A percentile compares a stretch with the other conserved stretches of the same genome.
phyloP scores from a whole-genome alignment of 1,284 basidiomycete genomes.

The Apiotrichum sp. region DNA sequence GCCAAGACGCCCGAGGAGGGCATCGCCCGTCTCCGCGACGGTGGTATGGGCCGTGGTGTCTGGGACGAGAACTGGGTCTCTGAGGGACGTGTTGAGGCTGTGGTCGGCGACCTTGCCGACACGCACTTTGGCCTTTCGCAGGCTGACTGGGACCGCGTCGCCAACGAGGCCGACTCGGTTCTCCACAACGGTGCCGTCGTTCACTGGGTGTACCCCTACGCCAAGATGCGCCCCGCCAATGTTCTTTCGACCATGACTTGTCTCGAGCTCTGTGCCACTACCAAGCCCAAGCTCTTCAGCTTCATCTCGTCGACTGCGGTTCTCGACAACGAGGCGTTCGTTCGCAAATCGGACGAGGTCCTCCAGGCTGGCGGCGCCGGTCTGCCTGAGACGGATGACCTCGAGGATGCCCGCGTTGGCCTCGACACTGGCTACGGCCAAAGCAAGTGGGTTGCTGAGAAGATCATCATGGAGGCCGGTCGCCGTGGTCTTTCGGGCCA shows the following conservation, averaged over 20 bases:
- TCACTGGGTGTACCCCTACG: slow-evolving; percentile 99
- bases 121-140: slow-evolving; percentile 69
- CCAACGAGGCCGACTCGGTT: slow-evolving; percentile 72
- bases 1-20: slow-evolving; percentile 62
- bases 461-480: slow-evolving; percentile 84
- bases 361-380: slow-evolving; percentile 55
- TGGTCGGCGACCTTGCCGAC: slow-evolving; percentile 79
- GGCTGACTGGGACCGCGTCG: slow-evolving; percentile 62
- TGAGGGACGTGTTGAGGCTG: slow-evolving; percentile 66
- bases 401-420: slow-evolving; percentile 73
- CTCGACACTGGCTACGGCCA: slow-evolving; percentile 94
- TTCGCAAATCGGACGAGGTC: slow-evolving; percentile 72
- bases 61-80: slow-evolving; percentile 87
- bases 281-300: slow-evolving; percentile 73
- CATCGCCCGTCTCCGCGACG: slow-evolving; percentile 65
- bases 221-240: slow-evolving; percentile 84
- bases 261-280: slow-evolving; percentile 67
- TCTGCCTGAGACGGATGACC: slow-evolving; percentile 79
- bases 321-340: slow-evolving; percentile 85
- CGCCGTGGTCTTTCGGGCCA: slow-evolving; percentile 77
- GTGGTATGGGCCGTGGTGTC: slow-evolving; percentile 74
- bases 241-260: slow-evolving; percentile 82
- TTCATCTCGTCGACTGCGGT: slow-evolving; percentile 95
- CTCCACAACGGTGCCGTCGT: slow-evolving; percentile 97
- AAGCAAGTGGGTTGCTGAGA: slow-evolving; percentile 97